phyloP scores from a whole-genome alignment of 306 rosid species.

The Sesbania bispinosa region DNA sequence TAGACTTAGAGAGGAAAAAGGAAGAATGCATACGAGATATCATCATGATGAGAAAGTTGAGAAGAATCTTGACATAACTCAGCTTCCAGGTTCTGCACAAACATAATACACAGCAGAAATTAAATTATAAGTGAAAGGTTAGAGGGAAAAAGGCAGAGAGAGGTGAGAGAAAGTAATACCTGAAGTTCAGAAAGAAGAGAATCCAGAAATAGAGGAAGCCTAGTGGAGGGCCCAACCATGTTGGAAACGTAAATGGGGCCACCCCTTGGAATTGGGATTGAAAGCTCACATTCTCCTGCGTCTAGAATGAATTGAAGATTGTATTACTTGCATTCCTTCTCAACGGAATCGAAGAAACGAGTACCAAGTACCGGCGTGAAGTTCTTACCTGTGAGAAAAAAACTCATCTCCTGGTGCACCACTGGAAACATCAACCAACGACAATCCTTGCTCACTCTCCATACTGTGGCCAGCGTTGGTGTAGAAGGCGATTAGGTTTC shows the following conservation, averaged over 20 bases:
- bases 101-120: not conserved
- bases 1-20: not conserved
- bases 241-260: slow-evolving; percentile 77
- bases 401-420: no score
- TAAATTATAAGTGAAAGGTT: not conserved
- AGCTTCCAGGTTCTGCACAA: slow-evolving; percentile 50
- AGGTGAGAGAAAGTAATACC: slow-evolving; percentile 31
- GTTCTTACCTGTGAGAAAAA: no score
- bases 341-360: no score
- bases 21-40: slow-evolving; percentile 49
- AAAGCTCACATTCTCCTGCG: slow-evolving; percentile 24
- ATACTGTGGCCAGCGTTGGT: no score
- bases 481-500: no score
- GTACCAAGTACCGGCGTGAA: no score
- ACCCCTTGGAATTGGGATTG: slow-evolving; percentile 66
- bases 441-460: no score
- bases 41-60: slow-evolving; percentile 32
- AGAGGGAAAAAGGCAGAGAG: not conserved
- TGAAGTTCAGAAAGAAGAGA: slow-evolving; percentile 51
- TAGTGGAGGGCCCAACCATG: slow-evolving; percentile 49
- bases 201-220: slow-evolving; percentile 46
- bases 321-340: slow-evolving; percentile 14
- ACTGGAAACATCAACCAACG: no score
- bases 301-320: slow-evolving; percentile 22
- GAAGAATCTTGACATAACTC: slow-evolving; percentile 43